phyloP scores from a whole-genome alignment of 148 eudicot genomes.

The Rhododendron griersonianum region DNA sequence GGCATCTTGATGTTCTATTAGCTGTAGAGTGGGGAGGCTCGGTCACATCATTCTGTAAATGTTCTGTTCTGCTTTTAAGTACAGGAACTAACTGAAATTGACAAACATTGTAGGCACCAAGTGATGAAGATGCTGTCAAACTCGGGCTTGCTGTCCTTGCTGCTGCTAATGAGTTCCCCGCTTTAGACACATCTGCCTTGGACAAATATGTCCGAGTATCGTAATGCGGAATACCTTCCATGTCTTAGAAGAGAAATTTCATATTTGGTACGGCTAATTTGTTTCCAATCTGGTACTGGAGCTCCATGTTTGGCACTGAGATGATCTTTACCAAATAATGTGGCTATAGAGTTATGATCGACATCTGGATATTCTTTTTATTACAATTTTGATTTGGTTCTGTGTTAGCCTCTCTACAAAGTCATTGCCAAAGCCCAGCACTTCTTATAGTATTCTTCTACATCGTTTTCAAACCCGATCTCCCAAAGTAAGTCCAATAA shows the following conservation, averaged over 20 bases:
- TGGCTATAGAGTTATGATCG: neutral
- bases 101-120: slow-evolving; percentile 51
- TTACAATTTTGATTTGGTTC: neutral
- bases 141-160: slow-evolving; percentile 65
- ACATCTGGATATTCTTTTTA: neutral
- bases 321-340: neutral
- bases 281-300: neutral
- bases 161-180: slow-evolving; percentile 59
- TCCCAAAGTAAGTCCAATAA: neutral
- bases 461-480: neutral
- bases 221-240: neutral
- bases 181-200: slow-evolving; percentile 73
- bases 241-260: neutral
- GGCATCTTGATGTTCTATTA: neutral
- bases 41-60: neutral
- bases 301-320: neutral
- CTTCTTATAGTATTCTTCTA: neutral
- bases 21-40: neutral
- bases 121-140: slow-evolving; percentile 64
- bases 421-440: neutral
- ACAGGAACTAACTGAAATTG: neutral
- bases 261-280: neutral
- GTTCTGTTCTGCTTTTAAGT: neutral
- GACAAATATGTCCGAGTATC: slow-evolving; percentile 40
- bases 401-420: neutral